These are phyloP conservation scores for Blastosporella zonata DNA, from an alignment of 1,284 basidiomycete species.

Conservation along the genomic window DNA sequence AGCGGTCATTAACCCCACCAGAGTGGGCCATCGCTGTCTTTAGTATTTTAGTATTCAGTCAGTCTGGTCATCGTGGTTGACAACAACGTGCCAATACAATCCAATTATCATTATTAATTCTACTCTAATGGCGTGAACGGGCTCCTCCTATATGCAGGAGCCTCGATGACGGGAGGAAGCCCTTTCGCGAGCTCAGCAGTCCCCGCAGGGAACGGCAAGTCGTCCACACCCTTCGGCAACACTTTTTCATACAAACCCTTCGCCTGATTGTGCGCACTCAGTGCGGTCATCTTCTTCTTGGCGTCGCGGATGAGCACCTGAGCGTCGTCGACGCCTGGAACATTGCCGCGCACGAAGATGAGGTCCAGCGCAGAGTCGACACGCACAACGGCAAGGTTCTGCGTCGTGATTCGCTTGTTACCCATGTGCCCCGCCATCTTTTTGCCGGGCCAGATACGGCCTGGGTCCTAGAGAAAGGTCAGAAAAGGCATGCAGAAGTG, in stretches of 20 bases:
- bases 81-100: background rate
- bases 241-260: constrained; percentile 82
- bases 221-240: constrained; percentile 78
- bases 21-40: background rate
- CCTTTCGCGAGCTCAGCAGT: constrained; percentile 72
- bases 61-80: background rate
- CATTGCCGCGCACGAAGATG: constrained; percentile 78
- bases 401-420: constrained; percentile 76
- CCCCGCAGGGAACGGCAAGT: constrained; percentile 91
- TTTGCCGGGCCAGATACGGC: constrained; percentile 93
- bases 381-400: constrained; percentile 88
- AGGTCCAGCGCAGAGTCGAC: constrained; percentile 86
- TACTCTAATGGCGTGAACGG: constrained; percentile 77
- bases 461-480: constrained; percentile 69
- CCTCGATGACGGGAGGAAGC: constrained; percentile 63
- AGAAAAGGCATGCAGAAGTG: constrained; percentile 9
- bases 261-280: constrained; percentile 61
- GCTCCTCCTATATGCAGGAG: constrained; percentile 69
- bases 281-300: constrained; percentile 75
- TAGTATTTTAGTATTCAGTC: background rate
- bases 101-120: constrained; percentile 14
- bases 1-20: constrained; percentile 41
- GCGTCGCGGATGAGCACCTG: constrained; percentile 78
- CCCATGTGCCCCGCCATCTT: constrained; percentile 99
- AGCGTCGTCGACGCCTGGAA: constrained; percentile 76